Percentiles rank a stretch among this genome's conserved stretches.
Evolutionary conservation across 306 rosid species (phyloP).

Genomic region (Fragaria vesca): DNA sequence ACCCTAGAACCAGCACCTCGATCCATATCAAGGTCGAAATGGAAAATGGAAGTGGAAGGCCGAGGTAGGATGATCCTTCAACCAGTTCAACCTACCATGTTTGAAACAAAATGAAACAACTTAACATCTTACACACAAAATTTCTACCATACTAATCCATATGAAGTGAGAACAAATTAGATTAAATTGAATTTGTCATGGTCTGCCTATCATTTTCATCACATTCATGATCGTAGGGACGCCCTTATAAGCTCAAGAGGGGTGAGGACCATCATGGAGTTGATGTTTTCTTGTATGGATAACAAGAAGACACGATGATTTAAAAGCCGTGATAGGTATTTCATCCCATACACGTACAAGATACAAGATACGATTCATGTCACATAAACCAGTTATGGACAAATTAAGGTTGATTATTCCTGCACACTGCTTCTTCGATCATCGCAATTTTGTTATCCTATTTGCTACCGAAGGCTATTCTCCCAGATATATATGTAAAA

Average conservation of each 20-base stretch:
- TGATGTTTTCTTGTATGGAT: constrained; percentile 22
- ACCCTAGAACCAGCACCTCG: constrained; percentile 70
- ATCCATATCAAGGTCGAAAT: constrained; percentile 69
- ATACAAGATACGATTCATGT: constrained; percentile 5
- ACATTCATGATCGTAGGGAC: neutral
- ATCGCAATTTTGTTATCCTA: neutral
- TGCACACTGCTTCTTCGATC: neutral
- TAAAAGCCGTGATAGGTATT: constrained; percentile 4
- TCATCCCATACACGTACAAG: constrained; percentile 2
- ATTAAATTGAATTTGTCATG: constrained; percentile 2
- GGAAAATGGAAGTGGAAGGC: constrained; percentile 70
- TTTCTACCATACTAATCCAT: neutral
- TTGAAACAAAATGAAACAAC: neutral
- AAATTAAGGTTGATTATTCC: constrained; percentile 11
- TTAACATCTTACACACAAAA: neutral
- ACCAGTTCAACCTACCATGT: constrained; percentile 65
- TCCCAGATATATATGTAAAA: neutral
- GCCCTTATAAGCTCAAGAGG: neutral
- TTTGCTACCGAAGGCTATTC: neutral
- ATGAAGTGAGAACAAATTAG: neutral
- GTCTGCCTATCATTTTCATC: constrained; percentile 6
- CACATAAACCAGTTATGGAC: neutral
- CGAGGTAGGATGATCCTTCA: constrained; percentile 77
- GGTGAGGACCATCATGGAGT: constrained; percentile 13
- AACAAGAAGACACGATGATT: constrained; percentile 35